phyloP scores from a whole-genome alignment of 805 yeast species.

The Suhomyces vadensis region DNA sequence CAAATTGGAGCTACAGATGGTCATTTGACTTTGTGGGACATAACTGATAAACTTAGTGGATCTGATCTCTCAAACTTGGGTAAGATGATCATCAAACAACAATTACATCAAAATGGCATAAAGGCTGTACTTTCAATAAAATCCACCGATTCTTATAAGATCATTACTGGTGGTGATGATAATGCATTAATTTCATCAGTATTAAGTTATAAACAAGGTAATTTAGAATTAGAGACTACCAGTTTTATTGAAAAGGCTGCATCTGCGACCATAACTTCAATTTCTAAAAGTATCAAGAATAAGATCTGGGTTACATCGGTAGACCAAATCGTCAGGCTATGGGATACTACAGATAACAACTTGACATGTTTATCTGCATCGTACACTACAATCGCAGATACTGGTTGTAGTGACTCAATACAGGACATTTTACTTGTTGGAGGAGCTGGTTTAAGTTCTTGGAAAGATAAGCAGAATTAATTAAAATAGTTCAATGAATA shows the following conservation, averaged over 20 bases:
- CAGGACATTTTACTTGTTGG: slow-evolving; percentile 53
- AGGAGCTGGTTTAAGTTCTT: slow-evolving; percentile 78
- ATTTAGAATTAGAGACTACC: slow-evolving; percentile 23
- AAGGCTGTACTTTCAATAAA: slow-evolving; percentile 51
- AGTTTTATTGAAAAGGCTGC: slow-evolving; percentile 62
- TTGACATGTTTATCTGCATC: slow-evolving; percentile 35
- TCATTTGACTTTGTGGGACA: slow-evolving; percentile 59
- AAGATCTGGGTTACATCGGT: slow-evolving; percentile 66
- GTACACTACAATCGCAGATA: slow-evolving; percentile 87
- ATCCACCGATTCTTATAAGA: slow-evolving; percentile 17
- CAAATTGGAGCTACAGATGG: slow-evolving; percentile 85
- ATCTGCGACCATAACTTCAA: slow-evolving; percentile 80
- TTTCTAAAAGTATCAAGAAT: slow-evolving; percentile 34
- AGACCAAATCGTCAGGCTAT: slow-evolving; percentile 73
- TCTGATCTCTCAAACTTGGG: slow-evolving; percentile 18
- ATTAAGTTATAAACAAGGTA: slow-evolving; percentile 13
- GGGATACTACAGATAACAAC: slow-evolving; percentile 44
- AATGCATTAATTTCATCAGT: slow-evolving; percentile 54
- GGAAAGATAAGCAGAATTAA: slow-evolving; percentile 33
- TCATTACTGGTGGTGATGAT: slow-evolving; percentile 91
- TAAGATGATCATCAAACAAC: slow-evolving; percentile 40
- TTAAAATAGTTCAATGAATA: too few relatives aligned
- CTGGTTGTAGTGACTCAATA: slow-evolving; percentile 65
- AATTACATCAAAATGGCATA: slow-evolving; percentile 83
- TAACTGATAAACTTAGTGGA: slow-evolving; percentile 26